A percentile compares a stretch with the other conserved stretches of the same genome.
Evolutionary conservation across 2,329 filamentous ascomycete species (phyloP).

Genomic region (Dactylonectria macrodidyma): DNA sequence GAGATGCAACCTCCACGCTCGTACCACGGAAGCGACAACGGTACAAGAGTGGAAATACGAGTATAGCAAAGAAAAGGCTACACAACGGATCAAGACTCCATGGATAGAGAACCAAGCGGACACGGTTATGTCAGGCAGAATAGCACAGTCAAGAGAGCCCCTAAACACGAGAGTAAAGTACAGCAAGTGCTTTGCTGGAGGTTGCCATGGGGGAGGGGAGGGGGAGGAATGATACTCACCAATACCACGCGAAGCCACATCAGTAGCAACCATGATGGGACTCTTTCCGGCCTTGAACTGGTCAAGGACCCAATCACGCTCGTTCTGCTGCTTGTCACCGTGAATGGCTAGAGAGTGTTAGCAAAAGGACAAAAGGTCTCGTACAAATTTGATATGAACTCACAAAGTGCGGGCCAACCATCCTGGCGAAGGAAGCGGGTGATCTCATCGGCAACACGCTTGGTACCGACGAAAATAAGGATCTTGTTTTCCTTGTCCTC

Average conservation of each 20-base stretch:
- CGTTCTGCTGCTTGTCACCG: slow-evolving; percentile 99
- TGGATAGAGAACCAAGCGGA: slow-evolving; percentile 85
- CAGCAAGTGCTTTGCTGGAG: slow-evolving; percentile 73
- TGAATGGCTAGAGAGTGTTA: slow-evolving; percentile 82
- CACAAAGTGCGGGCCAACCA: slow-evolving; percentile 97
- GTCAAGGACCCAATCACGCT: slow-evolving; percentile 99
- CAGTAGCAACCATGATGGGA: slow-evolving; percentile 99
- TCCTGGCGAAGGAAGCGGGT: slow-evolving; percentile 97
- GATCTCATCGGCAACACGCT: slow-evolving; percentile 97
- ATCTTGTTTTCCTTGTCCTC: slow-evolving; percentile 96
- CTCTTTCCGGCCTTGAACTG: slow-evolving; percentile 99
- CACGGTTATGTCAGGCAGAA: slow-evolving; percentile 89
- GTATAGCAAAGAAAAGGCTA: slow-evolving; percentile 72
- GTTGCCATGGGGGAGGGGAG: slow-evolving; percentile 66
- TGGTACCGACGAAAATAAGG: slow-evolving; percentile 93
- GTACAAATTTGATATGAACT: slow-evolving; percentile 58
- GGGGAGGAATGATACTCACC: slow-evolving; percentile 85
- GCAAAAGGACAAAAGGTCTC: slow-evolving; percentile 49
- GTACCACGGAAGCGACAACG: slow-evolving; percentile 73
- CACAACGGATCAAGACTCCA: slow-evolving; percentile 83
- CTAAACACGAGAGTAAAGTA: slow-evolving; percentile 95
- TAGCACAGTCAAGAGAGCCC: slow-evolving; percentile 90
- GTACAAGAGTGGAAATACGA: slow-evolving; percentile 84
- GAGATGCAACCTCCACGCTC: slow-evolving; percentile 84
- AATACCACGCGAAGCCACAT: slow-evolving; percentile 99